These are phyloP conservation scores for Aspergillus sclerotialis DNA, from an alignment of 2,329 filamentous ascomycete species.

Conservation along the genomic window DNA sequence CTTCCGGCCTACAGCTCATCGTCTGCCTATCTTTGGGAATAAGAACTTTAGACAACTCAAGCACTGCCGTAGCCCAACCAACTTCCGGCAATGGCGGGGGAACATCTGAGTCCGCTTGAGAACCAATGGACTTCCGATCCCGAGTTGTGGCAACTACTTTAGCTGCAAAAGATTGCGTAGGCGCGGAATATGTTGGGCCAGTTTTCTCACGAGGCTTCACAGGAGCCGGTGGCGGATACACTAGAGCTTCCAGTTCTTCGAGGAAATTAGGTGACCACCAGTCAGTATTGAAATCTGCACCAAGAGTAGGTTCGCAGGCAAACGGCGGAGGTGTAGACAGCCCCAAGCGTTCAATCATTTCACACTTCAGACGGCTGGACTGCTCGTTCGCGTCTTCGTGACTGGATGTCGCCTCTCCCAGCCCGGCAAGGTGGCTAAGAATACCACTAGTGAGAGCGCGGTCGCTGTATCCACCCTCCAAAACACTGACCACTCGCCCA, in stretches of 20 bases:
- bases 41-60: slow-evolving; percentile 74
- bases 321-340: slow-evolving; percentile 10
- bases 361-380: slow-evolving; percentile 44
- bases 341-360: slow-evolving; percentile 47
- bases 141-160: slow-evolving; percentile 66
- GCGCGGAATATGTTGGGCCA: slow-evolving; percentile 70
- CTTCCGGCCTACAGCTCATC: slow-evolving; percentile 67
- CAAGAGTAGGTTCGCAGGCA: slow-evolving; percentile 5
- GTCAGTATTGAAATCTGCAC: slow-evolving; percentile 52
- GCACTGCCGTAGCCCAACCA: slow-evolving; percentile 74
- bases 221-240: slow-evolving; percentile 45
- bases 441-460: slow-evolving; percentile 82
- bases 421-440: slow-evolving; percentile 79
- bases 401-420: slow-evolving; percentile 49
- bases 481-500: slow-evolving; percentile 81
- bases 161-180: slow-evolving; percentile 79
- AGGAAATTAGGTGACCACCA: slow-evolving; percentile 67
- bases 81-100: slow-evolving; percentile 73
- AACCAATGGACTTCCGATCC: slow-evolving; percentile 34
- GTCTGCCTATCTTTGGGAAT: slow-evolving; percentile 71
- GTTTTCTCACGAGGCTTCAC: slow-evolving; percentile 51
- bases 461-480: slow-evolving; percentile 95
- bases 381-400: slow-evolving; percentile 16
- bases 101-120: slow-evolving; percentile 40
- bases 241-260: slow-evolving; percentile 60